Evolutionary conservation across 768 basidiomycete genomes (phyloP).

Genomic region (Dictyophora rubrovolvata): DNA sequence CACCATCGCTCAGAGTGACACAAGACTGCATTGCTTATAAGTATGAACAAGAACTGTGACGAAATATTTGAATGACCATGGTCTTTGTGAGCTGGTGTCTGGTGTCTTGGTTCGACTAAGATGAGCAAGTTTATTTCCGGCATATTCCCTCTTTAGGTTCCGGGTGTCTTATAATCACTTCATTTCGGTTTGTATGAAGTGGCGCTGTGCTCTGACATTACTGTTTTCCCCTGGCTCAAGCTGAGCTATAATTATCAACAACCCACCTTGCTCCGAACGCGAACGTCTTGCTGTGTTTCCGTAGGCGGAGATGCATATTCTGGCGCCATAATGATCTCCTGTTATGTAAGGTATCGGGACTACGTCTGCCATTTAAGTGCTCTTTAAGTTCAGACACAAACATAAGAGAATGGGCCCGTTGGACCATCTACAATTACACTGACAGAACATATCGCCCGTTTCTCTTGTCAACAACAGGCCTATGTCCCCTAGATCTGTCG

Average conservation of each 20-base stretch:
- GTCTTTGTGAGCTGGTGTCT: not conserved
- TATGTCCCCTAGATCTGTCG: too few species aligned
- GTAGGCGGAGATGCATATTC: not conserved
- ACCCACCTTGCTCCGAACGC: not conserved
- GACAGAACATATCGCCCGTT: too few species aligned
- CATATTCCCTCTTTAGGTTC: not conserved
- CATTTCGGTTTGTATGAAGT: not conserved
- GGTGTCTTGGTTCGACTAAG: not conserved
- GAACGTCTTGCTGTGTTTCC: not conserved
- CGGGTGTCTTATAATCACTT: not conserved
- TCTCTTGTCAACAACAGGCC: too few species aligned
- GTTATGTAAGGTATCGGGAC: not conserved
- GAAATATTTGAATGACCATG: too few species aligned
- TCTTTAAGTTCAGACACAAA: too few species aligned
- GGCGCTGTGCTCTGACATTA: not conserved
- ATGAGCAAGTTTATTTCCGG: not conserved
- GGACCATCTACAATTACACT: too few species aligned
- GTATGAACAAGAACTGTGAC: too few species aligned
- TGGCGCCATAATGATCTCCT: not conserved
- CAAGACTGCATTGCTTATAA: too few species aligned
- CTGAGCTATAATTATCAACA: not conserved
- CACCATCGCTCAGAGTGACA: too few species aligned
- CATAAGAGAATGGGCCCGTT: too few species aligned
- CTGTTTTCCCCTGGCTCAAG: not conserved
- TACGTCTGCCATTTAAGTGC: too few species aligned